phyloP scores from a whole-genome alignment of 139 green algal species.

The Picochlorum sp. region DNA sequence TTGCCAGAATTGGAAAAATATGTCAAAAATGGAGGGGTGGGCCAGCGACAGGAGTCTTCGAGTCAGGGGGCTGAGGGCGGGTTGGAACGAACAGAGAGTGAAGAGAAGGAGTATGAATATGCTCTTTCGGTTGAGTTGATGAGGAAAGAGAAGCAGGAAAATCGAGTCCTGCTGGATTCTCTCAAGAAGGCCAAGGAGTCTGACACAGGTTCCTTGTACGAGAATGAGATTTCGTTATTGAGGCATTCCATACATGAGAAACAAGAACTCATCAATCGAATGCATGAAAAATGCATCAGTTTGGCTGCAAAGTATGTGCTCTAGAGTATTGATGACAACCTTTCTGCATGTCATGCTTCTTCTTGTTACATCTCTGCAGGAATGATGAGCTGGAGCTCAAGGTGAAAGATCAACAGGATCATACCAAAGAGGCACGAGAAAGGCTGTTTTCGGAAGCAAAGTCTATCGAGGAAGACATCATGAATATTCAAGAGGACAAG shows the following conservation, averaged over 20 bases:
- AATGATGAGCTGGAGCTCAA: neutral
- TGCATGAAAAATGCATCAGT: neutral
- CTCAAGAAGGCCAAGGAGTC: neutral
- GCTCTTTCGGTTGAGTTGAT: neutral
- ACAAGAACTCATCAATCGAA: neutral
- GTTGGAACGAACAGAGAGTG: neutral
- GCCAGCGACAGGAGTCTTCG: too few species aligned
- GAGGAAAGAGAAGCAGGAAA: constrained; percentile 3
- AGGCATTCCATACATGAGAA: neutral
- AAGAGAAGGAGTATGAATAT: neutral
- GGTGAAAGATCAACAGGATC: neutral
- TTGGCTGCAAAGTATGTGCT: too few species aligned
- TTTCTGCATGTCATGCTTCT: neutral
- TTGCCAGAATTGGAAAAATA: too few species aligned
- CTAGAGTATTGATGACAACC: too few species aligned
- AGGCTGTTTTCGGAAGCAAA: constrained; percentile 52
- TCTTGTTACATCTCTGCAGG: neutral
- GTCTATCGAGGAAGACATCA: constrained; percentile 52
- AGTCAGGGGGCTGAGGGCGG: neutral
- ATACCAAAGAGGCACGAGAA: neutral
- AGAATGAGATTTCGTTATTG: constrained; percentile 1
- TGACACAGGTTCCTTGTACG: neutral
- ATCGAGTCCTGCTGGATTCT: neutral
- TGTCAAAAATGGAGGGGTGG: too few species aligned
- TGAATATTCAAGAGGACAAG: neutral